Base-by-base conservation (phyloP, 441 rosid species). In the Capsella rubella region DNA sequence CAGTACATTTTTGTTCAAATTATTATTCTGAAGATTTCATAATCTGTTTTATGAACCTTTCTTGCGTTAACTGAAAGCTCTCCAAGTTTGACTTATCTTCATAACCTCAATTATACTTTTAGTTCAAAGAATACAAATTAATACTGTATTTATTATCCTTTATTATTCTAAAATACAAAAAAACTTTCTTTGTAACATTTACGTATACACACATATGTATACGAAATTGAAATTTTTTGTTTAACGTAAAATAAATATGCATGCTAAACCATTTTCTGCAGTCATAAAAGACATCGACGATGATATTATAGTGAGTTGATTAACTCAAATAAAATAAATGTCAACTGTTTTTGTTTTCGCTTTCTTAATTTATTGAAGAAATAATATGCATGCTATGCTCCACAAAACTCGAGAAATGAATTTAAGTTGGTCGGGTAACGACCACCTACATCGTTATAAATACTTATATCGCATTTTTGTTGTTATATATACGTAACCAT, bases 361-460 rank as follows among this genome's bases (percentile, higher is more conserved):
- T 60, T 14, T 63, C 21, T 47, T 21, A 21, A 21, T 21, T 45
- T 64, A 53, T 34, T 25, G 4, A 14, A 31, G n/a, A 60, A 42
- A 21, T 60, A 21, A 55, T 60, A 34, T 37, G 75, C 64, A 69
- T 55, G 65, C 53, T 37, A 15, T 53, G 57, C 31, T 75, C 7
- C 74, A 52, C 79, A 60, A 75, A 69, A 46, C 16, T 62, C 70
- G 59, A 69, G 74, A 67, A 74, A 37, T 28, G 70, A 69, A 76
- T 63, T 76, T 13, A 76, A 76, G 71, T 56, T 60, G 66, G 53
- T 55, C 60, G 15, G 6, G 75, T 76, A 76, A 63, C 79, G 50
- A 47, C 67, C 31, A 76, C 75, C 79, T 46, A 60, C 35, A 61
- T 69, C 65, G 34, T 34, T 55, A 63, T 76, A 69, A 55, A 62